These are phyloP conservation scores for Scleroderma citrinum DNA, from an alignment of 768 basidiomycete genomes.

Conservation along the genomic window DNA sequence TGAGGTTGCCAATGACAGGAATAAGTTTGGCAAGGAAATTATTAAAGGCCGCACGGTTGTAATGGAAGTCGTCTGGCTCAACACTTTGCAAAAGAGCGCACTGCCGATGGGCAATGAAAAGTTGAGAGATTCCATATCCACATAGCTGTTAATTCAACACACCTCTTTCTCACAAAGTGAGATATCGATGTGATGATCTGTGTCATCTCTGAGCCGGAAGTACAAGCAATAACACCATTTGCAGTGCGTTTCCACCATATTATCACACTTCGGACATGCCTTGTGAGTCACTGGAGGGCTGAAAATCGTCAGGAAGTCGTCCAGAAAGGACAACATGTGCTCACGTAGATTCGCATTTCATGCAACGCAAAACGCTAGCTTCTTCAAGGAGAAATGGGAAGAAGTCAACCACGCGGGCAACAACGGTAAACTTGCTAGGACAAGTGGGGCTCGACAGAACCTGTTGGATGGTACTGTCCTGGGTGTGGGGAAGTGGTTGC, in stretches of 20 bases:
- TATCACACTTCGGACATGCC: constrained; percentile 48
- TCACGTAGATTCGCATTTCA: constrained; percentile 47
- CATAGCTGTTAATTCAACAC: constrained; percentile 4
- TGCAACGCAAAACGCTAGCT: constrained; percentile 45
- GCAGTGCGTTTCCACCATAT: constrained; percentile 46
- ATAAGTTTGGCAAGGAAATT: constrained; percentile 37
- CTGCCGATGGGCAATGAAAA: constrained; percentile 28
- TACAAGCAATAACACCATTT: constrained; percentile 44
- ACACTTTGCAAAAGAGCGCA: constrained; percentile 41
- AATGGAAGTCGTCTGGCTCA: constrained; percentile 36
- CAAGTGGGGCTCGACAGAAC: constrained; percentile 26
- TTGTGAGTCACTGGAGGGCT: constrained; percentile 41
- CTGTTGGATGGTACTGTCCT: constrained; percentile 32
- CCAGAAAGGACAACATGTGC: constrained; percentile 6
- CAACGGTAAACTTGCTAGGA: constrained; percentile 37
- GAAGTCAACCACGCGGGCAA: constrained; percentile 50
- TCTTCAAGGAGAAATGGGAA: constrained; percentile 46
- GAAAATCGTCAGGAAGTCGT: neutral
- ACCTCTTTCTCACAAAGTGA: constrained; percentile 46
- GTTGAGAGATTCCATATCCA: neutral
- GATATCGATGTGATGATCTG: constrained; percentile 37
- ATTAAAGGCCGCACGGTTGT: constrained; percentile 33
- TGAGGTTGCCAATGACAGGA: constrained; percentile 44
- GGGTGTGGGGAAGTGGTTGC: neutral
- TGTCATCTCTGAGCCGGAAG: constrained; percentile 47